These are phyloP conservation scores for Stachybotrys echinatus DNA, from an alignment of 2,329 filamentous ascomycete species.

Conservation along the genomic window DNA sequence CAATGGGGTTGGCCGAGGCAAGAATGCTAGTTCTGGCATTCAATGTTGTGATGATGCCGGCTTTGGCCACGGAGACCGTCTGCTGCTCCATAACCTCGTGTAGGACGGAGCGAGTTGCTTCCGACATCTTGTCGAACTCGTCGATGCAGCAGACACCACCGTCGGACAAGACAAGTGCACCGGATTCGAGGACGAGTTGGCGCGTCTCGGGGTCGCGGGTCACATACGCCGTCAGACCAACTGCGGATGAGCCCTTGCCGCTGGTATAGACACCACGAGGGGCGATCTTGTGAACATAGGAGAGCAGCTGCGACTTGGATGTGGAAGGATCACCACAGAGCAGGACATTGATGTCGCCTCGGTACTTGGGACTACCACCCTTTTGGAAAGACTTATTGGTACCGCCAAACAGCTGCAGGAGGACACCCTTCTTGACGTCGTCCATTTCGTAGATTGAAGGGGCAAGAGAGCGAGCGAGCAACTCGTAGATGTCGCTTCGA, in stretches of 20 bases:
- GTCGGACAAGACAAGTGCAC: constrained; percentile 72
- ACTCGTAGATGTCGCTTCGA: constrained; percentile 85
- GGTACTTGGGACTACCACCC: constrained; percentile 89
- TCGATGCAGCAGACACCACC: constrained; percentile 82
- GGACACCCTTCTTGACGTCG: constrained; percentile 96
- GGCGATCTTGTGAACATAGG: constrained; percentile 96
- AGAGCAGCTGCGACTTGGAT: constrained; percentile 87
- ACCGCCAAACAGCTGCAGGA: constrained; percentile 93
- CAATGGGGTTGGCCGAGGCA: constrained; percentile 95
- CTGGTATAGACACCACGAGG: constrained; percentile 81
- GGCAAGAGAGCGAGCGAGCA: constrained; percentile 83
- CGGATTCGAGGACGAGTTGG: constrained; percentile 75
- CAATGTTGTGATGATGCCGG: constrained; percentile 92
- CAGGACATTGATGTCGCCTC: constrained; percentile 95
- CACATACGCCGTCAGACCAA: constrained; percentile 76
- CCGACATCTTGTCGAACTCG: constrained; percentile 84
- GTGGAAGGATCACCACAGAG: constrained; percentile 97
- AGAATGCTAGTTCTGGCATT: constrained; percentile 95
- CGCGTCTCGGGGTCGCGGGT: constrained; percentile 76
- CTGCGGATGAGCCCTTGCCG: constrained; percentile 74
- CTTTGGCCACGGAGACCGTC: constrained; percentile 80
- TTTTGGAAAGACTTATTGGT: constrained; percentile 98
- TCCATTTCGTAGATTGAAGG: constrained; percentile 98
- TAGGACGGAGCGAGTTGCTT: constrained; percentile 71
- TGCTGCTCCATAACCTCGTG: constrained; percentile 89